These are phyloP conservation scores for Letharia columbiana DNA, from an alignment of 495 filamentous ascomycete species.

Conservation along the genomic window DNA sequence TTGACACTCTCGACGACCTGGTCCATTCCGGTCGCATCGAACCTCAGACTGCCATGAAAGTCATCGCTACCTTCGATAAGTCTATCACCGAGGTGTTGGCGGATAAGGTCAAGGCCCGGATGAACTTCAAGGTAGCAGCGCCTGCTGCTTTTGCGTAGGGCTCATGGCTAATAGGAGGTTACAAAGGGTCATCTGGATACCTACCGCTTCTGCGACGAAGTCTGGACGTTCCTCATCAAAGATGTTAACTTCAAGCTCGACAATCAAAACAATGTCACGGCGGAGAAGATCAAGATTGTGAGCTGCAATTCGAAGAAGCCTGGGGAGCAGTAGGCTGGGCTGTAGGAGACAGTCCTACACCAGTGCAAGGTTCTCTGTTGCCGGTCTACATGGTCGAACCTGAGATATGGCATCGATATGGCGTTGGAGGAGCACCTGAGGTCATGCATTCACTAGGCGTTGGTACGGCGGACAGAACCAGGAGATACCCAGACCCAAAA, in stretches of 20 bases:
- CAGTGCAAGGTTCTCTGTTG: background rate
- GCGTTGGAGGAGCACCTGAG: conserved; percentile 3
- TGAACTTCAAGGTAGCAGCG: conserved; percentile 84
- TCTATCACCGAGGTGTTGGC: conserved; percentile 79
- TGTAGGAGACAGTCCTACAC: background rate
- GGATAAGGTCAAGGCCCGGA: conserved; percentile 80
- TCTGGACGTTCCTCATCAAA: conserved; percentile 99
- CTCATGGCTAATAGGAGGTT: conserved; percentile 1
- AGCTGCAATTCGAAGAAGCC: conserved; percentile 84
- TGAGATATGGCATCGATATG: background rate
- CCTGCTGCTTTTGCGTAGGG: background rate
- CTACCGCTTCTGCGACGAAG: conserved; percentile 99
- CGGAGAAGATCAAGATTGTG: conserved; percentile 94
- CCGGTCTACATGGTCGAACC: background rate
- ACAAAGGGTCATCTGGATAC: conserved; percentile 90
- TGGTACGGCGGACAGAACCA: background rate
- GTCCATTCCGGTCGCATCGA: conserved; percentile 90
- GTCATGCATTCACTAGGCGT: conserved; percentile 4
- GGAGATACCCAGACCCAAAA: conserved; percentile 9
- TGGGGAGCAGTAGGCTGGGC: conserved; percentile 47
- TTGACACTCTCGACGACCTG: conserved; percentile 91
- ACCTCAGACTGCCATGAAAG: conserved; percentile 97
- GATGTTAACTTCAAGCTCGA: conserved; percentile 97
- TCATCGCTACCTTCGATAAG: conserved; percentile 85
- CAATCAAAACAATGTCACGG: conserved; percentile 53